Evolutionary conservation across 2,329 filamentous ascomycete species (phyloP).

Genomic region (Rhexocercosporidium sp.): DNA sequence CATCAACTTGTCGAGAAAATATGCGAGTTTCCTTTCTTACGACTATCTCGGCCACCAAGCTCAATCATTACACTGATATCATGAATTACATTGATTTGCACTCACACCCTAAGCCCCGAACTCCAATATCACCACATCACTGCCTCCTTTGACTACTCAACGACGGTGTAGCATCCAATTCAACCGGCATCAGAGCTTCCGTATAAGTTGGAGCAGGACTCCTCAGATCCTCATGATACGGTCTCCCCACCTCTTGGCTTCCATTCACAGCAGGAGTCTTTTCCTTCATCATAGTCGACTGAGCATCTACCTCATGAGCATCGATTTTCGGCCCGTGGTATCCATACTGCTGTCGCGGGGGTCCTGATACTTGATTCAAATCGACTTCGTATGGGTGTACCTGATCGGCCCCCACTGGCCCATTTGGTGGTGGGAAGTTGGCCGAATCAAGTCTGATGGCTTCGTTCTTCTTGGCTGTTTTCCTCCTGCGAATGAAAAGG

Average conservation of each 20-base stretch:
- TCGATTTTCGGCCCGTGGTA: slow-evolving; percentile 25
- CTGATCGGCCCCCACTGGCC: slow-evolving; percentile 30
- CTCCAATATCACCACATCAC: neutral
- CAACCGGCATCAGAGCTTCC: slow-evolving; percentile 9
- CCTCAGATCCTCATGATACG: slow-evolving; percentile 3
- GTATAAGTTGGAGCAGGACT: slow-evolving; percentile 7
- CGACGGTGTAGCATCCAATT: slow-evolving; percentile 14
- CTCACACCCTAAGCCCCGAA: neutral
- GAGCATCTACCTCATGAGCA: slow-evolving; percentile 29
- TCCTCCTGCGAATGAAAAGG: slow-evolving; percentile 20
- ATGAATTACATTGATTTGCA: neutral
- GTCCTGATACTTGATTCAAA: slow-evolving; percentile 18
- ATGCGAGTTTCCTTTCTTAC: too few relatives aligned
- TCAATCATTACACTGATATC: neutral
- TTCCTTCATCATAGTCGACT: slow-evolving; percentile 3
- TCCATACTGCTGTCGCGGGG: slow-evolving; percentile 7
- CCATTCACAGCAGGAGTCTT: slow-evolving; percentile 3
- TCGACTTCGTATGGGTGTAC: slow-evolving; percentile 27
- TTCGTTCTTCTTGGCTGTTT: slow-evolving; percentile 17
- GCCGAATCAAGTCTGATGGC: slow-evolving; percentile 20
- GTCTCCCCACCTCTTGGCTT: slow-evolving; percentile 6
- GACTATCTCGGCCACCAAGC: too few relatives aligned
- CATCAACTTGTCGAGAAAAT: too few relatives aligned
- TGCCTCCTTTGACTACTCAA: neutral
- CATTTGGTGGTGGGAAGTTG: slow-evolving; percentile 25